Evolutionary conservation across 805 yeast genomes (phyloP), one percentile per base, ranked within the genome.

Genomic region (Kodamaea jinghongensis): DNA sequence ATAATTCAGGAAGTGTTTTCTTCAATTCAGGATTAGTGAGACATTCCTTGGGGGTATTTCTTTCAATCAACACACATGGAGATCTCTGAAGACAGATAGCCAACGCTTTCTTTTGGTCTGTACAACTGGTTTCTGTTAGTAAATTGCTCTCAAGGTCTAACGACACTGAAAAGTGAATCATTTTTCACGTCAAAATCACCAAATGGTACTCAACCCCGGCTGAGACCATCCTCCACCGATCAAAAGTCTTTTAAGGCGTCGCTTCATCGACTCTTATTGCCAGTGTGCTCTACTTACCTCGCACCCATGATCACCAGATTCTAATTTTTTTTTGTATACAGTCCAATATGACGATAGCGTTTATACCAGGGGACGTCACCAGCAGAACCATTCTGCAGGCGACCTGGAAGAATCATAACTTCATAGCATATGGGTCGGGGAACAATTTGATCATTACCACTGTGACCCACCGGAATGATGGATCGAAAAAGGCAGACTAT

Each of bases 31-130:
- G 95, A 46, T 90, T 73, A 28, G 85, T 83, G 14, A 90, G 62
- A 56, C 99, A 91, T 43, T 88, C 82, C 46, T 87, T 83, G 2
- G 98, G 98, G 2, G 86, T 86, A 62, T 93, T 75, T 48, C 99
- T 74, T 46, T 93, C 86, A 15, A 91, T 75, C 67, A 91, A 73
- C 36, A 91, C 99, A 62, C 99, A 91, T 11, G 98, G 98, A 4
- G 97, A 89, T 55, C 97, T 77, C 61, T 91, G 99, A 35, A 91
- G 73, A 60, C 99, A 91, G 14, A 91, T 81, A 7, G 98, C 98
- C 42, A 93, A 86, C n/a, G 95, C 96, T 52, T 79, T 88, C 55
- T 90, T 79, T 58, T 91, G 95, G 62, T 91, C 99, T 55, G 86
- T 83, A 61, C 99, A 91, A 72, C 96, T 89, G 44, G 23, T 20